Conservation (phyloP, 345 rosid species). For the Eucalyptus marginata region DNA sequence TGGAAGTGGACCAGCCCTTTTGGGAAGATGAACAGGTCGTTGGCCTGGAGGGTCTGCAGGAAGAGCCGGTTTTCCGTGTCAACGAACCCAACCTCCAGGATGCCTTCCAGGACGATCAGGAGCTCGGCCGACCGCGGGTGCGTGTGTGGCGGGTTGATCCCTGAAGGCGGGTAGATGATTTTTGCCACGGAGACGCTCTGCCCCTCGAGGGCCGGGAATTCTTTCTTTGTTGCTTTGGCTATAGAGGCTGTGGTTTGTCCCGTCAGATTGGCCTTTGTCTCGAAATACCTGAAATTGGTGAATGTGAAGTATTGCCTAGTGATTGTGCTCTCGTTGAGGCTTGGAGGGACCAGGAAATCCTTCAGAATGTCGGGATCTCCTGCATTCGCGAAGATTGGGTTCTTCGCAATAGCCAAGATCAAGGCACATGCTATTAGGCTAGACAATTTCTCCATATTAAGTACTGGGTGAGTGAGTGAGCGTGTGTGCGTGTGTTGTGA, state of each 20-base stretch:
- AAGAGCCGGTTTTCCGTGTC: slow-evolving; percentile 1
- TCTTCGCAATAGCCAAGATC: not conserved
- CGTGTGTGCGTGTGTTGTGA: not conserved
- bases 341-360: not conserved
- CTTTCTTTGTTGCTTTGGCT: not conserved
- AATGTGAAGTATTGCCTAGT: not conserved
- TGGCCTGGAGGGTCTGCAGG: not conserved
- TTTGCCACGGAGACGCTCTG: not conserved
- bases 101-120: not conserved
- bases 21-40: slow-evolving; percentile 12
- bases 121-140: not conserved
- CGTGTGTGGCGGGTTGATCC: not conserved
- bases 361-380: not conserved
- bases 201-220: not conserved
- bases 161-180: not conserved
- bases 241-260: not conserved
- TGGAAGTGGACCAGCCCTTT: slow-evolving; percentile 19
- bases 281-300: not conserved
- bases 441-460: not conserved
- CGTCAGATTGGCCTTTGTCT: not conserved
- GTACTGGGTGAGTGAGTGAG: not conserved
- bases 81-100: not conserved
- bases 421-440: not conserved
- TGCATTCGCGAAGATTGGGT: not conserved
- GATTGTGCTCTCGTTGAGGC: not conserved